These are phyloP conservation scores for Lignosus rhinocerotis DNA, from an alignment of 1,284 basidiomycete species.

Conservation along the genomic window DNA sequence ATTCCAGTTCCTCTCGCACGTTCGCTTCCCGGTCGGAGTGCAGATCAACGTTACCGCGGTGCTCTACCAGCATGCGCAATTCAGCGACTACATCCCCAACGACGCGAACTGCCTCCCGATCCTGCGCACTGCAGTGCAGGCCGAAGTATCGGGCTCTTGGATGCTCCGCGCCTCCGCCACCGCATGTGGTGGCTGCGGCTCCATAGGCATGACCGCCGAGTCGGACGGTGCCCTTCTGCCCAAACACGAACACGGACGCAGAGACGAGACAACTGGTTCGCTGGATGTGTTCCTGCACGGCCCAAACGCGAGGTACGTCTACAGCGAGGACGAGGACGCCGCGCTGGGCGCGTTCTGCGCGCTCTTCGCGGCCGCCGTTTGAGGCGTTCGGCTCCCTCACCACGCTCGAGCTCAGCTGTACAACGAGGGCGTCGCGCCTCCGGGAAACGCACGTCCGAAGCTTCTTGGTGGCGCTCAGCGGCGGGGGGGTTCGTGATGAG, in stretches of 20 bases:
- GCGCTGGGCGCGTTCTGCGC: background rate
- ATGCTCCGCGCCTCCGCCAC: background rate
- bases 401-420: background rate
- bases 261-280: too few species aligned
- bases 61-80: background rate
- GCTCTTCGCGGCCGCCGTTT: background rate
- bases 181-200: too few species aligned
- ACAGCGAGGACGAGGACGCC: background rate
- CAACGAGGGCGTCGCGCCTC: background rate
- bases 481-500: background rate
- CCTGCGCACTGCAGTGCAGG: background rate
- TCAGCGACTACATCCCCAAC: background rate
- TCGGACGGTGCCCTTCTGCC: too few species aligned
- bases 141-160: background rate
- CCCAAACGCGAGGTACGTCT: background rate
- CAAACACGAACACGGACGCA: too few species aligned
- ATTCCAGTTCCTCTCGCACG: background rate
- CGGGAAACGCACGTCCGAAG: background rate
- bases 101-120: background rate
- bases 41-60: background rate
- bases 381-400: background rate
- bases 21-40: background rate
- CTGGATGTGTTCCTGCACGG: background rate
- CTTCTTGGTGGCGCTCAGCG: background rate
- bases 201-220: too few species aligned